Evolutionary conservation across 2,329 filamentous ascomycete species (phyloP), one percentile per base, ranked within the genome.

Genomic region (Fusarium sp.): DNA sequence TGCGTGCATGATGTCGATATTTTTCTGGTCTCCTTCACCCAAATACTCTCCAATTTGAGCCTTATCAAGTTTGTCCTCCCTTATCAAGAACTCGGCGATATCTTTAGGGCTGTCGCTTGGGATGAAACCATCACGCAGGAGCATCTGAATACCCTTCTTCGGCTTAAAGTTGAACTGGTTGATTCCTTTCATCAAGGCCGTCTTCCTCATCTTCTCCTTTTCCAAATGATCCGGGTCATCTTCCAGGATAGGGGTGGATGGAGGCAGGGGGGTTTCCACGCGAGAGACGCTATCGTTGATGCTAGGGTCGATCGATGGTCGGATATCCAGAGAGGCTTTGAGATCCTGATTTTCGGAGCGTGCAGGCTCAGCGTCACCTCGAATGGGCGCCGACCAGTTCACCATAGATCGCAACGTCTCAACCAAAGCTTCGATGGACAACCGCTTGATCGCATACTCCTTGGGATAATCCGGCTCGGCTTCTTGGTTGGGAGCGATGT

Each of bases 91-190:
- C 20, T 81, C 85, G 18, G 95, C 96, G 75, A 99, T 93, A 71
- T 97, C 94, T 62, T 91, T 85, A 0, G 96, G 91, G 9, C 85
- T 88, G 56, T 95, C 89, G 59, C 92, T 95, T 2, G 88, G 82
- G 63, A 99, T 97, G 79, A 99, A 98, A 0, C 94, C 93, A 69
- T 97, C 92, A 27, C 92, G 87, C 15, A 98, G 78, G 20, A 99
- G 82, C 18, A 92, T 82, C 78, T 97, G 97, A 77, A 99, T 89
- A 8, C 96, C 97, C 63, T 92, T 90, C 81, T 99, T 99, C 0
- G 97, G 94, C 79, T 99, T 99, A 85, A 95, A 98, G 79, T 99
- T 99, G 86, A 99, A 99, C 68, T 94, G 92, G 52, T 91, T 90
- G 58, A 98, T 92, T 3, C 92, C 95, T 74, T 97, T 96, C 55